Evolutionary conservation across 768 basidiomycete genomes (phyloP).

Genomic region (Boletus reticulatus): DNA sequence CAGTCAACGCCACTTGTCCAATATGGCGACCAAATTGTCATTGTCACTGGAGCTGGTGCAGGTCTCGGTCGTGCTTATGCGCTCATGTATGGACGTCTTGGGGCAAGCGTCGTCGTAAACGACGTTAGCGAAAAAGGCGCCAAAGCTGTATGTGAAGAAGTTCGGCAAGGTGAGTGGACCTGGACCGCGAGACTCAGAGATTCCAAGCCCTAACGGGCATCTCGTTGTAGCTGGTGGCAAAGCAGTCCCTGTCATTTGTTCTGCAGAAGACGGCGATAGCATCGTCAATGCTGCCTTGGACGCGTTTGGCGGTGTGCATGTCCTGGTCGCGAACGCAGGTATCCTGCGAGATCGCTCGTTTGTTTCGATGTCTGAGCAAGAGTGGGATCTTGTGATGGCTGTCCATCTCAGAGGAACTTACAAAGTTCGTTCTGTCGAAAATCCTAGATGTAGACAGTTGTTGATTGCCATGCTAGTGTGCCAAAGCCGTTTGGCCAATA

Average conservation of each 20-base stretch:
- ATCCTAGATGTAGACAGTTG: not conserved
- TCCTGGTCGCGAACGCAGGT: constrained; percentile 91
- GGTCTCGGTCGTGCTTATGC: constrained; percentile 94
- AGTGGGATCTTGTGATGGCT: constrained; percentile 91
- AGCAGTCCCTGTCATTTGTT: constrained; percentile 77
- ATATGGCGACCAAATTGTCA: constrained; percentile 87
- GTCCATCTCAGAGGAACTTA: constrained; percentile 91
- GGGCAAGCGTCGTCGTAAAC: constrained; percentile 97
- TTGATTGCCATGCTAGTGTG: constrained; percentile 54
- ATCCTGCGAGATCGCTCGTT: constrained; percentile 94
- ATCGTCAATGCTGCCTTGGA: constrained; percentile 87
- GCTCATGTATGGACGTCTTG: constrained; percentile 84
- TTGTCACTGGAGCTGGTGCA: constrained; percentile 93
- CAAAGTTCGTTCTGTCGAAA: constrained; percentile 49
- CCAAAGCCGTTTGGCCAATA: constrained; percentile 92
- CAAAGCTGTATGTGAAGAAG: constrained; percentile 80
- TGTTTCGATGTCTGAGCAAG: constrained; percentile 80
- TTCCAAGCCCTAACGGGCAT: not conserved
- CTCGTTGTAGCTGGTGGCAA: constrained; percentile 74
- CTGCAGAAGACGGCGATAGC: constrained; percentile 87
- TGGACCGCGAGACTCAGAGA: not conserved
- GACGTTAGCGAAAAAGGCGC: constrained; percentile 90
- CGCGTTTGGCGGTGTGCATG: constrained; percentile 84
- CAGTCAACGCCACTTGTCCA: constrained; percentile 70
- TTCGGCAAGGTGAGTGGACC: constrained; percentile 59